Conservation (phyloP, 441 rosid genomes). For the Eutrema salsugineum region DNA sequence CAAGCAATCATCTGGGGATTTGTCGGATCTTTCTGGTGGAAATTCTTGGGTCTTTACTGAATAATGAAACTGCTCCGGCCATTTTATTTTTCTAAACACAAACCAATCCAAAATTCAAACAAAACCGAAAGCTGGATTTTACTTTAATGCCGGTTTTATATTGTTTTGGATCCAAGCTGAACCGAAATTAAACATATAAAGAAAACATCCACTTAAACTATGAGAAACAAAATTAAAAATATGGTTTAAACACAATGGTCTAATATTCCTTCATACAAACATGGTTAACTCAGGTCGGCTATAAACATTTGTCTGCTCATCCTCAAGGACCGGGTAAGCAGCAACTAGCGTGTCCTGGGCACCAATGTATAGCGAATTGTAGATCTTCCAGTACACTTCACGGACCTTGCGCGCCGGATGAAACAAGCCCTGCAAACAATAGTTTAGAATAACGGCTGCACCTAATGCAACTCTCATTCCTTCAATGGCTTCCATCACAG, state of each 20-base stretch:
- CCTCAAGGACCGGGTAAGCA: slow-evolving; percentile 76
- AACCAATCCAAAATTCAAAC: not conserved
- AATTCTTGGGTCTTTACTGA: slow-evolving; percentile 84
- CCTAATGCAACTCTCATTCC: slow-evolving; percentile 97
- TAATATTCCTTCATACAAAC: slow-evolving; percentile 55
- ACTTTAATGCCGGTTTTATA: not conserved
- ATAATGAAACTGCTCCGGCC: not conserved
- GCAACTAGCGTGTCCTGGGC: slow-evolving; percentile 92
- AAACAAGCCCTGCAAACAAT: slow-evolving; percentile 94
- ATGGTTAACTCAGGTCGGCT: slow-evolving; percentile 90
- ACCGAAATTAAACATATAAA: not conserved
- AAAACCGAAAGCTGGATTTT: not conserved
- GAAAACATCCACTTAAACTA: no score
- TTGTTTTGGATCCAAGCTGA: not conserved
- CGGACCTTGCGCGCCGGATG: slow-evolving; percentile 97
- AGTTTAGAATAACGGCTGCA: slow-evolving; percentile 76
- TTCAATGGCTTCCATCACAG: slow-evolving; percentile 96
- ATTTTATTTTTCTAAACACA: not conserved
- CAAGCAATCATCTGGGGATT: slow-evolving; percentile 76
- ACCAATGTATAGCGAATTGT: slow-evolving; percentile 91
- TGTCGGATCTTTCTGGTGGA: slow-evolving; percentile 91
- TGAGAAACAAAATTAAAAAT: no score
- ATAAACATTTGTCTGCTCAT: slow-evolving; percentile 65
- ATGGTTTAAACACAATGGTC: no score
- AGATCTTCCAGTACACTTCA: slow-evolving; percentile 98